Base-by-base conservation (phyloP, 257 asterid genomes). In the Jacaranda copaia region DNA sequence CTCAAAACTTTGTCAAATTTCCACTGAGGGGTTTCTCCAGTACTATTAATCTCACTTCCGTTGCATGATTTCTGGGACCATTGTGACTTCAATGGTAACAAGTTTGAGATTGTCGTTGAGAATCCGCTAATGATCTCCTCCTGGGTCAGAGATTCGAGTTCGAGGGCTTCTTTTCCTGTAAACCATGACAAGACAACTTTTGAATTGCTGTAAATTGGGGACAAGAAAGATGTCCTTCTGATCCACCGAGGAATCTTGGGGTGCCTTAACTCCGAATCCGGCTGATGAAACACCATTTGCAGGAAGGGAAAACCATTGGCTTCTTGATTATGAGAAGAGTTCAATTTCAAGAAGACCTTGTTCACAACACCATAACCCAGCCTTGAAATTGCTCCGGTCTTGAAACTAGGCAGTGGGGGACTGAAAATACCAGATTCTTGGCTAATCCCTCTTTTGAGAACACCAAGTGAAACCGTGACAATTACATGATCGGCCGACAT, bases 341-440 rank as follows among this genome's bases (percentile, higher is more conserved):
- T 52, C 0, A 88, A 64, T 46, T 85, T 86, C 81, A 94, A 78
- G 81, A 94, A 94, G 6, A 92, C 88, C 90, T 92, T 92, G 85
- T 92, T 85, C 8, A 94, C 98, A 14, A 90, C 92, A 0, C 98
- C 98, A 42, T 83, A 92, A 0, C 98, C 98, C 8, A 94, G 91
- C 77, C 86, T 85, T 1, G 95, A 72, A 61, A 94, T 94, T 3
- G 98, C 98, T 14, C 77, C 52, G 0, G 74, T 60, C 72, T 94
- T 94, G n/a, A 69, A 85, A 61, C 14, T 20, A 4, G 98, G 98
- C 10, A 94, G 84, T 1, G 91, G 86, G 8, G 98, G 98, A n/a
- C 74, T 72, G 82, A 94, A 94, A 74, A 94, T 0, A 3, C 72
- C 55, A 0, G 76, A 72, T 36, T 82, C 96, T 40, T 80, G 81